Evolutionary conservation across 2,329 filamentous ascomycete species (phyloP).

Genomic region (Colletotrichum musicola): DNA sequence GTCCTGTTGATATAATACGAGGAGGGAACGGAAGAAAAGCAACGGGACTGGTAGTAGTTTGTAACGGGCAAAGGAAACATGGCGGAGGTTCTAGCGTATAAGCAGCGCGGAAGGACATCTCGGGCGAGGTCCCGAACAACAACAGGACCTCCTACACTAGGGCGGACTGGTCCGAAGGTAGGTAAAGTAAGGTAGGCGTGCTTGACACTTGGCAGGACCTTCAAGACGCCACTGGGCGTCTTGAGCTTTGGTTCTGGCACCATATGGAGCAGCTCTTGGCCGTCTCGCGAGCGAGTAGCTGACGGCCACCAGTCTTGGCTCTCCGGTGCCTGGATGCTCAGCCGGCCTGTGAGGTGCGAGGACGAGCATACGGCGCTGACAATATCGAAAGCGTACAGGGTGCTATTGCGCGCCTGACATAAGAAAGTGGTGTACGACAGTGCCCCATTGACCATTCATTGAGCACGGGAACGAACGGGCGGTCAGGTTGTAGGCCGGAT

Average conservation of each 20-base stretch:
- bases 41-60: not conserved
- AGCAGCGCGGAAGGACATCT: not conserved
- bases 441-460: not conserved
- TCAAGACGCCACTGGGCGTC: conserved; percentile 20
- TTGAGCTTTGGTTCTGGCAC: not conserved
- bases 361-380: conserved; percentile 4
- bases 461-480: not conserved
- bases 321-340: not conserved
- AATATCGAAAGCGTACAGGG: conserved; percentile 26
- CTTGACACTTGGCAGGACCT: not conserved
- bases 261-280: not conserved
- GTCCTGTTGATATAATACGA: conserved; percentile 23
- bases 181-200: not conserved
- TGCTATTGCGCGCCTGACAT: conserved; percentile 2
- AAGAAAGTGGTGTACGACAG: conserved; percentile 21
- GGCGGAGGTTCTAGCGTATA: conserved; percentile 5
- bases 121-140: not conserved
- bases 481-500: conserved; percentile 5
- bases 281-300: not conserved
- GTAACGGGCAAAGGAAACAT: conserved; percentile 15
- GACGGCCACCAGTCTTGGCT: conserved; percentile 16
- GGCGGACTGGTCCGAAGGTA: too few relatives aligned
- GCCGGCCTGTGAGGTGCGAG: not conserved
- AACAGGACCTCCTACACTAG: not conserved
- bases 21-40: conserved; percentile 22